These are phyloP conservation scores for Penstemon eatonii DNA, from an alignment of 257 asterid species.

Conservation along the genomic window DNA sequence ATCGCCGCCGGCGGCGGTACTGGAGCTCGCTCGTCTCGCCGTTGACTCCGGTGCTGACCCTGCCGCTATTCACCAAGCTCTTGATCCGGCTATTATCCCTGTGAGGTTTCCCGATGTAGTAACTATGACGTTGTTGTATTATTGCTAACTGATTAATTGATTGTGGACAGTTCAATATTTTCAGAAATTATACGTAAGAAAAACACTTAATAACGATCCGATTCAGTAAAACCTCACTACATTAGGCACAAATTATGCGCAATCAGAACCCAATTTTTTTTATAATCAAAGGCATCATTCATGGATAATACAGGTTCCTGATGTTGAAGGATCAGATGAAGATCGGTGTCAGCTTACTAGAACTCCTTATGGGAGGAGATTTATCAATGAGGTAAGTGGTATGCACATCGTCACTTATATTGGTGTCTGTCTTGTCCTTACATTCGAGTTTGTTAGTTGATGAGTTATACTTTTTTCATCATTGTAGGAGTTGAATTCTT, in stretches of 20 bases:
- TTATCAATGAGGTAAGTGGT: conserved; percentile 56
- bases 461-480: conserved; percentile 25
- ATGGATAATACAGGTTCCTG: conserved; percentile 72
- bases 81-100: conserved; percentile 64
- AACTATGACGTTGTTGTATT: not conserved
- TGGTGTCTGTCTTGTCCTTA: conserved; percentile 8
- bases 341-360: conserved; percentile 77
- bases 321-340: conserved; percentile 71
- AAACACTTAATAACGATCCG: too few relatives aligned
- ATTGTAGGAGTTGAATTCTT: conserved; percentile 85
- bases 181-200: too few relatives aligned
- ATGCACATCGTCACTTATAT: not conserved
- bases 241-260: too few relatives aligned
- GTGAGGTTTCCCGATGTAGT: conserved; percentile 34
- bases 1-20: conserved; percentile 72
- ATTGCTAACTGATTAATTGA: not conserved
- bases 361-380: conserved; percentile 70
- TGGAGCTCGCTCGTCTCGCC: conserved; percentile 86
- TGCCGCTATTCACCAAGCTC: conserved; percentile 64
- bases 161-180: not conserved
- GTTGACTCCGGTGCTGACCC: conserved; percentile 83
- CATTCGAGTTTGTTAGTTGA: conserved; percentile 19
- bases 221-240: too few relatives aligned
- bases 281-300: not conserved
- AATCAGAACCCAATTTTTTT: too few relatives aligned